Evolutionary conservation across 2,329 filamentous ascomycete genomes (phyloP), one percentile per base, ranked within the genome.

Genomic region (Fusarium sp.): DNA sequence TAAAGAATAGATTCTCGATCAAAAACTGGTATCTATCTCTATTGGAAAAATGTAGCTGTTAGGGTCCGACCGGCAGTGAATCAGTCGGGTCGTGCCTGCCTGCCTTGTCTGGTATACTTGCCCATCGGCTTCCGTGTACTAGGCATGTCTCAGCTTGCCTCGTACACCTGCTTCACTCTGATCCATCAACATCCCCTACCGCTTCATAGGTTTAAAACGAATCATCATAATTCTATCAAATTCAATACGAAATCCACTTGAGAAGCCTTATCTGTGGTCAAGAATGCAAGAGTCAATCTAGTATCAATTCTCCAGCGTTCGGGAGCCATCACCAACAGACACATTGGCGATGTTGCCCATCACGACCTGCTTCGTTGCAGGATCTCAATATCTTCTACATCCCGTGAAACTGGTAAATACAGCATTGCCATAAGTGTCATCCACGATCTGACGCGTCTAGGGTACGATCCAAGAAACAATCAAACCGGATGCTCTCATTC

Each of bases 381-480:
- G 80, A 14, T 72, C 79, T 8, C 78, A 81, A 38, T 82, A 82
- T 61, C 76, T 82, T n/a, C 73, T 82, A 11, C 81, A 82, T 57
- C 81, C 81, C 10, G 71, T 79, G 27, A 79, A 80, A 42, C 63
- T 82, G 60, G 81, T 81, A 77, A 15, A 15, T 24, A 6, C 1
- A 3, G 11, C 1, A 5, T n/a, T 8, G 5, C 10, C 5, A 16
- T 4, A 32, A 24, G 16, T 6, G 2, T 22, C n/a, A 45, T 8
- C 6, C n/a, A n/a, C 6, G n/a, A 40, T 18, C 49, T 66, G 14
- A 63, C 64, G 24, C 30, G 16, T 24, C 9, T 25, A 83, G 81
- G 81, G 81, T 54, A 77, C 77, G 22, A 82, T 83, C n/a, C 74
- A 82, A 60, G 80, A 82, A 64, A 81, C 78, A 32, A 82, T 83